These are phyloP conservation scores for Cystoisospora suis DNA, from an alignment of 169 alveolate species.

Conservation along the genomic window DNA sequence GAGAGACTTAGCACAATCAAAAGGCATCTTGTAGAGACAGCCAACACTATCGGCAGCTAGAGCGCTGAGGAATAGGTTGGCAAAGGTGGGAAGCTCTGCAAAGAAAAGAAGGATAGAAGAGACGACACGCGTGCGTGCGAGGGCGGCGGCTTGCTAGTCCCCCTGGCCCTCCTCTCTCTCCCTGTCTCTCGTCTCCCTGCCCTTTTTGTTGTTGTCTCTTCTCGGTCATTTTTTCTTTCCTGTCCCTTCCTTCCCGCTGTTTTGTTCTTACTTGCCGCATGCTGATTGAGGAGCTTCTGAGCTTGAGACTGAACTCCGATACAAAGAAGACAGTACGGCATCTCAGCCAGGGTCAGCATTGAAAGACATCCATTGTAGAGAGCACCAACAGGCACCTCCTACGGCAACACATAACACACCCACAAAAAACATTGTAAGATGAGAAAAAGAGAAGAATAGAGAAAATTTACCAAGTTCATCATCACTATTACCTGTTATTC, in stretches of 20 bases:
- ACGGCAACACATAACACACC: too few species aligned
- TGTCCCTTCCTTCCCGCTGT: too few species aligned
- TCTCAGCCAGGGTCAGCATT: neutral
- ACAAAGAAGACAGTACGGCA: conserved; percentile 12
- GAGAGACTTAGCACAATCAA: conserved; percentile 26
- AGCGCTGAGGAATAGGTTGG: conserved; percentile 12
- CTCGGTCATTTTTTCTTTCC: too few species aligned
- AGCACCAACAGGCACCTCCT: conserved; percentile 26
- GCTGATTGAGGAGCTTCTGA: neutral
- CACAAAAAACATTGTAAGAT: too few species aligned
- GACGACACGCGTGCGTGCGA: neutral
- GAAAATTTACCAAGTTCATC: too few species aligned
- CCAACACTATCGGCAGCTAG: conserved; percentile 20
- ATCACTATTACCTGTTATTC: too few species aligned
- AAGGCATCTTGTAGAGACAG: neutral
- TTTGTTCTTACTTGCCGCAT: conserved; percentile 13
- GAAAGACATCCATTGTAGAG: conserved; percentile 30
- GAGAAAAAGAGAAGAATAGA: neutral
- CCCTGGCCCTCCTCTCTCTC: too few species aligned
- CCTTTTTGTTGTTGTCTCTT: too few species aligned
- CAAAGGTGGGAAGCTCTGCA: conserved; percentile 8
- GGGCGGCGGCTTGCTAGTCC: neutral
- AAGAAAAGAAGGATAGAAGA: neutral
- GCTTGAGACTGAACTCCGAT: neutral
- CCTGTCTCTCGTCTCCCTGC: too few species aligned